Evolutionary conservation across 2,329 filamentous ascomycete species (phyloP), one percentile per base, ranked within the genome.

Genomic region (Mariannaea sp.): DNA sequence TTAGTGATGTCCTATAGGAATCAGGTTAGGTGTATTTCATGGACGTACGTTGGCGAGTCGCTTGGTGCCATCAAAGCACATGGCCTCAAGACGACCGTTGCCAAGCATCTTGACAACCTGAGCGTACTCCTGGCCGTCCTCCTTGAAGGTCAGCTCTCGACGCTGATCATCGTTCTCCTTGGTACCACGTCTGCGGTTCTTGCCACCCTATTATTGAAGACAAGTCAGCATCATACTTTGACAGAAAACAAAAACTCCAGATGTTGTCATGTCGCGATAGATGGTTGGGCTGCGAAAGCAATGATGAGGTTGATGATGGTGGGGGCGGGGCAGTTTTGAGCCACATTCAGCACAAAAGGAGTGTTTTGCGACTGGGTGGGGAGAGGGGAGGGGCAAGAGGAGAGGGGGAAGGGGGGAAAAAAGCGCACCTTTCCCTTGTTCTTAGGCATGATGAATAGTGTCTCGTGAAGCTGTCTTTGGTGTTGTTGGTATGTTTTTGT

Each of bases 101-200:
- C 92, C 92, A 58, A 96, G 84, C 92, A 97, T 96, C 83, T 96
- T 96, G 66, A 94, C 61, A 58, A 75, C 72, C 64, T 75, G 73
- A 47, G 73, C 73, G 59, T 76, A 76, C 61, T 75, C 87, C 81
- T 97, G 93, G 65, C 93, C 93, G 72, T 97, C 93, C 76, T 97
- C 94, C 80, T 97, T 97, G 87, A 97, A 97, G 71, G 91, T 93
- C 70, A 97, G 84, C 77, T 97, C 93, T 76, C 93, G 92, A 84
- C 97, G 97, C 81, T 97, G 92, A 73, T 97, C 96, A 82, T 97
- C 94, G 79, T 94, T 95, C 80, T 96, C 91, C 84, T 96, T 96
- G 88, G 97, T 97, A 79, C 93, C 93, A 80, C 94, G 86, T 85
- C 93, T 89, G 78, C 93, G 83, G 80, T 97, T 97, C 85, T 97